These are phyloP conservation scores for Arthrobotrys sinensis DNA, from an alignment of 2,329 filamentous ascomycete genomes.

Conservation along the genomic window DNA sequence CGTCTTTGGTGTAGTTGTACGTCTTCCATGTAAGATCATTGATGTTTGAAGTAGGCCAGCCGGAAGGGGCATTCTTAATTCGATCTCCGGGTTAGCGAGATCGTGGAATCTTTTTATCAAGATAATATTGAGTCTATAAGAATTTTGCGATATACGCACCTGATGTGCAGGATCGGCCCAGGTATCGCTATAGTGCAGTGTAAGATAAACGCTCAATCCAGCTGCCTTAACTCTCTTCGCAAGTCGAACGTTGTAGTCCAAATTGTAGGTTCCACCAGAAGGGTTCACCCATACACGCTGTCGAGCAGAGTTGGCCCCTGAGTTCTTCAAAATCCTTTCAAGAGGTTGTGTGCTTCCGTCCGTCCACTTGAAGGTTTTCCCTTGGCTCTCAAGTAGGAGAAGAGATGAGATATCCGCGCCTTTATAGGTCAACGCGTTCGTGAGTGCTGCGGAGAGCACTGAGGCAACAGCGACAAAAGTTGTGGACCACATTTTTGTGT, in stretches of 20 bases:
- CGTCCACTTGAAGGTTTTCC: constrained; percentile 75
- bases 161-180: constrained; percentile 80
- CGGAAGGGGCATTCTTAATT: constrained; percentile 72
- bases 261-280: constrained; percentile 76
- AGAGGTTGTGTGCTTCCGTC: constrained; percentile 73
- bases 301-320: constrained; percentile 79
- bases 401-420: constrained; percentile 81
- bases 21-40: constrained; percentile 75
- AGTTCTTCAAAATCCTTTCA: constrained; percentile 75
- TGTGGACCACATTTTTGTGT: constrained; percentile 37
- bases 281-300: constrained; percentile 82
- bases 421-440: constrained; percentile 74
- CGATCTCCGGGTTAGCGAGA: constrained; percentile 19
- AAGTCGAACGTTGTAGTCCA: constrained; percentile 79
- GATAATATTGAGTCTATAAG: no score
- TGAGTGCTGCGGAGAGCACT: constrained; percentile 32
- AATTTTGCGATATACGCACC: constrained; percentile 65
- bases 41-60: constrained; percentile 75
- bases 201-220: constrained; percentile 75
- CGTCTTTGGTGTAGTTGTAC: constrained; percentile 78
- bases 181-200: constrained; percentile 78
- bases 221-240: constrained; percentile 76
- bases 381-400: constrained; percentile 73
- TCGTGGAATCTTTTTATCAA: no score
- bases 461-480: constrained; percentile 19